A percentile compares a stretch with the other conserved stretches of the same genome.
These are phyloP conservation scores for Plasmodium falciparum DNA, from an alignment of 169 alveolate species.

Conservation along the genomic window DNA sequence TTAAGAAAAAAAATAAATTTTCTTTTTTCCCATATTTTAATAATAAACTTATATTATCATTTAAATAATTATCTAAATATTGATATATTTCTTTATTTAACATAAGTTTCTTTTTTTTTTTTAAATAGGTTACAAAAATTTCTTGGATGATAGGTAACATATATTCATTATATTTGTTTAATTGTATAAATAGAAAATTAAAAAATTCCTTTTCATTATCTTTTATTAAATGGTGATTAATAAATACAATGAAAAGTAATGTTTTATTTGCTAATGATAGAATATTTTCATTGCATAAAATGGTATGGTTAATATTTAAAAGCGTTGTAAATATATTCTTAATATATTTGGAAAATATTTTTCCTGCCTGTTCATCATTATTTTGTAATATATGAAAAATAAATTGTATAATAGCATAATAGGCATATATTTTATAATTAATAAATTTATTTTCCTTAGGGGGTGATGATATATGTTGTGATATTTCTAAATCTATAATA, in stretches of 20 bases:
- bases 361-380: background rate
- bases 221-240: slow-evolving; percentile 26
- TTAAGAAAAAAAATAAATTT: slow-evolving; percentile 48
- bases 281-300: slow-evolving; percentile 2
- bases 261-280: slow-evolving; percentile 12
- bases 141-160: slow-evolving; percentile 6
- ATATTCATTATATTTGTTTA: slow-evolving; percentile 3
- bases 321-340: slow-evolving; percentile 6
- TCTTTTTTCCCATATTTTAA: slow-evolving; percentile 69
- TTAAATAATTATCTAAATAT: slow-evolving; percentile 24
- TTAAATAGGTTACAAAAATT: slow-evolving; percentile 27
- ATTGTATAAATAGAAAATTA: slow-evolving; percentile 60
- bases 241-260: slow-evolving; percentile 11
- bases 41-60: slow-evolving; percentile 61
- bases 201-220: slow-evolving; percentile 57
- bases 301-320: slow-evolving; percentile 13
- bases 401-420: slow-evolving; percentile 17
- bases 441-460: background rate
- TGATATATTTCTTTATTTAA: slow-evolving; percentile 57
- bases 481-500: slow-evolving; percentile 15
- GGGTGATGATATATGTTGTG: background rate
- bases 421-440: slow-evolving; percentile 2
- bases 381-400: slow-evolving; percentile 11
- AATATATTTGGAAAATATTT: slow-evolving; percentile 23
- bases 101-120: slow-evolving; percentile 37